These are phyloP conservation scores for Didymella keratinophila DNA, from an alignment of 2,329 filamentous ascomycete genomes.

Conservation along the genomic window DNA sequence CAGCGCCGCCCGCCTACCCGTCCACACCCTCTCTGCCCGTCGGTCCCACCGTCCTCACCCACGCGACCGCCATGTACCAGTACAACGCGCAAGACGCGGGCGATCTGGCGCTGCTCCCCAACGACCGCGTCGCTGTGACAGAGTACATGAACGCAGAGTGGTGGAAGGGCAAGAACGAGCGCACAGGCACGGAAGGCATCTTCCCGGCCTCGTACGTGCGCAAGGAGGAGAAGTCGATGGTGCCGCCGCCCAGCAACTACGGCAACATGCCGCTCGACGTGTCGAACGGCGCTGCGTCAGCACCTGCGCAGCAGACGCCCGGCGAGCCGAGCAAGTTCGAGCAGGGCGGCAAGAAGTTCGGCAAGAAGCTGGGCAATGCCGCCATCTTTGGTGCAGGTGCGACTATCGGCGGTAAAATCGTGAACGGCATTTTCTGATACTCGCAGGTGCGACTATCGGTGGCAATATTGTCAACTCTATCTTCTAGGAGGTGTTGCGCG, in stretches of 20 bases:
- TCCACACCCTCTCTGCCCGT: conserved; percentile 60
- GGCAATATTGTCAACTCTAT: conserved; percentile 74
- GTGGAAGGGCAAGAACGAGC: conserved; percentile 90
- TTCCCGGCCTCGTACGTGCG: conserved; percentile 92
- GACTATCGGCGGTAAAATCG: conserved; percentile 86
- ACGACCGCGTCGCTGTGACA: conserved; percentile 80
- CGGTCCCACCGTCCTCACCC: conserved; percentile 65
- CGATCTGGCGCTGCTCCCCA: conserved; percentile 80
- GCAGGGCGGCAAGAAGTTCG: conserved; percentile 89
- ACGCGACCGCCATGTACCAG: conserved; percentile 82
- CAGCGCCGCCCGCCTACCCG: conserved; percentile 55
- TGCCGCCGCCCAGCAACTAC: conserved; percentile 66
- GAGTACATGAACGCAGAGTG: conserved; percentile 98
- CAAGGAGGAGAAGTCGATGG: conserved; percentile 68
- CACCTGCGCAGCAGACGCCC: conserved; percentile 32
- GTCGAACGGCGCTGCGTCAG: conserved; percentile 61
- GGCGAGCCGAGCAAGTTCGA: conserved; percentile 69
- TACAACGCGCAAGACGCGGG: conserved; percentile 83
- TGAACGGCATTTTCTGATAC: conserved; percentile 53
- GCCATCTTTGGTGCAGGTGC: conserved; percentile 94
- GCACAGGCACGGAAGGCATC: conserved; percentile 86
- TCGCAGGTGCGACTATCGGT: conserved; percentile 89
- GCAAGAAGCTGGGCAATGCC: conserved; percentile 87
- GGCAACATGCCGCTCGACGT: conserved; percentile 79
- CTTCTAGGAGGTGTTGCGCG: conserved; percentile 21